phyloP scores from a whole-genome alignment of 495 filamentous ascomycete species.

The Podospora sp. region DNA sequence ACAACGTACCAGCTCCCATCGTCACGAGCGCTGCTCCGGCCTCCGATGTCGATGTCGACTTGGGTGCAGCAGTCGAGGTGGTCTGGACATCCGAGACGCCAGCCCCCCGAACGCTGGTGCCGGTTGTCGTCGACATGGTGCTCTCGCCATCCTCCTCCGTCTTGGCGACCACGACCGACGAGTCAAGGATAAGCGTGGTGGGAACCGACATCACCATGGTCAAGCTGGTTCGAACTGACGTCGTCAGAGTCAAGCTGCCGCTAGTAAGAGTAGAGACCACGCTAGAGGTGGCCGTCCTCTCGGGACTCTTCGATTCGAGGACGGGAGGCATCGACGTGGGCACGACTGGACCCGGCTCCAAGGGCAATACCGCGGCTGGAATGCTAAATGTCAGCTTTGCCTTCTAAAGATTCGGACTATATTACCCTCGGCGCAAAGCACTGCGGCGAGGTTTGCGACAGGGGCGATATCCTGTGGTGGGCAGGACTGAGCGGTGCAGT shows the following conservation, averaged over 20 bases:
- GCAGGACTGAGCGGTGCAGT: slow-evolving; percentile 24
- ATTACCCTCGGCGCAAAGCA: slow-evolving; percentile 17
- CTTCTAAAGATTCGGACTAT: too few relatives aligned
- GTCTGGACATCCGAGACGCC: not conserved
- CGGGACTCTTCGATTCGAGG: not conserved
- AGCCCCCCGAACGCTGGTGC: not conserved
- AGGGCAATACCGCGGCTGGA: not conserved
- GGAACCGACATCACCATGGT: not conserved
- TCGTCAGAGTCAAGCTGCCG: not conserved
- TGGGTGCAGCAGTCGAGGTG: not conserved
- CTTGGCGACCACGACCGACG: not conserved
- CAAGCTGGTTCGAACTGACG: not conserved
- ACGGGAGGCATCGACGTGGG: not conserved
- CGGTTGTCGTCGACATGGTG: not conserved
- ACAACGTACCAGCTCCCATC: not conserved
- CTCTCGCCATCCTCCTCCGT: not conserved
- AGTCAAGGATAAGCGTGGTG: not conserved
- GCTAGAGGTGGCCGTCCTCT: not conserved
- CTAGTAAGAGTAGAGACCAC: not conserved
- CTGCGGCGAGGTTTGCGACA: slow-evolving; percentile 9
- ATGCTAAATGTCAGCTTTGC: not conserved
- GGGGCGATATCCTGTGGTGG: not conserved
- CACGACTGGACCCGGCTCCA: not conserved
- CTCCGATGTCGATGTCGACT: not conserved
- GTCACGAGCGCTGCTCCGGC: not conserved